Percentiles rank a stretch among this genome's conserved stretches.
Evolutionary conservation across 164 flowering plant genomes (phyloP).

Genomic region (Houttuynia cordata): DNA sequence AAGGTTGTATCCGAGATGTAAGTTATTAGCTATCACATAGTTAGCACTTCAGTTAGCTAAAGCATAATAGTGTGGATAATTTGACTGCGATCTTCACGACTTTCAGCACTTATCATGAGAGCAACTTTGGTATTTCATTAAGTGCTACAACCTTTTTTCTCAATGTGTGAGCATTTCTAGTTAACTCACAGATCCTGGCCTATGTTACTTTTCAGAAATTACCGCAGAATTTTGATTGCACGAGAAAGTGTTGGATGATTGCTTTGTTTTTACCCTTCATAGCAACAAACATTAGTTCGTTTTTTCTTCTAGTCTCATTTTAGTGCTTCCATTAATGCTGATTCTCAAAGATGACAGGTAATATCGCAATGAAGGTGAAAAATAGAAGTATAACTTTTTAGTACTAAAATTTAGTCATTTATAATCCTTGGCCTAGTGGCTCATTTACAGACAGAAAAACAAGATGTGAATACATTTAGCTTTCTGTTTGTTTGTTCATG

Average conservation of each 20-base stretch:
- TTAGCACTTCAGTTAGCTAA: no score
- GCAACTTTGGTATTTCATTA: background rate
- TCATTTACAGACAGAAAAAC: no score
- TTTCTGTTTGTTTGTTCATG: background rate
- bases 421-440: background rate
- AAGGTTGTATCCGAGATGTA: constrained; percentile 56
- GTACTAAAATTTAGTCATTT: no score
- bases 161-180: background rate
- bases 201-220: no score
- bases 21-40: constrained; percentile 13
- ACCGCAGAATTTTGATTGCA: background rate
- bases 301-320: background rate
- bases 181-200: background rate
- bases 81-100: background rate
- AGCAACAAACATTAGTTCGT: no score
- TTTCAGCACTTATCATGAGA: background rate
- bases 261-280: no score
- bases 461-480: background rate
- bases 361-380: background rate
- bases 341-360: background rate
- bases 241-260: no score
- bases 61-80: background rate
- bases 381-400: background rate
- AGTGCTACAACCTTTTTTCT: background rate
- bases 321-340: background rate